These are phyloP conservation scores for Apiospora koreana DNA, from an alignment of 2,329 filamentous ascomycete genomes.

Conservation along the genomic window DNA sequence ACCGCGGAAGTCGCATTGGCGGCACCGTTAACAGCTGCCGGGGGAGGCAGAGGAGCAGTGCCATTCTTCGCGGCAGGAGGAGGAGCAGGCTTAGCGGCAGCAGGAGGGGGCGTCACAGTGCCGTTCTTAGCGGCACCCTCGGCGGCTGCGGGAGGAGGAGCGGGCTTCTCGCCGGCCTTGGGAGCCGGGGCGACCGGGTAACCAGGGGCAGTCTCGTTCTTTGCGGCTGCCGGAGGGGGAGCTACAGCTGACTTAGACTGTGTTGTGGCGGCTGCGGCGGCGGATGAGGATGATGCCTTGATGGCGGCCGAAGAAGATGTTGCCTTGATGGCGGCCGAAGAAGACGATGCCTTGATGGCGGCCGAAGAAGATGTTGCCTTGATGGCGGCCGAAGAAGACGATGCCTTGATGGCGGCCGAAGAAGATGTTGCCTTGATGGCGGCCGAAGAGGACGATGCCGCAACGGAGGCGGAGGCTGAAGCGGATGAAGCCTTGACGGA, in stretches of 20 bases:
- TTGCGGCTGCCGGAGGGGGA: background rate
- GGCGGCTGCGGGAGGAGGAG: background rate
- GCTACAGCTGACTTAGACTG: background rate
- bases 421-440: background rate
- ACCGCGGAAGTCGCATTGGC: background rate
- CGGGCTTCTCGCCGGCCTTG: no score
- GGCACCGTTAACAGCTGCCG: background rate
- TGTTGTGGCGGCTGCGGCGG: background rate
- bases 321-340: background rate
- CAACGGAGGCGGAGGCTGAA: background rate
- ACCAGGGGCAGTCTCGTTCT: background rate
- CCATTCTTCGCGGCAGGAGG: background rate
- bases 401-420: background rate
- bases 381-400: background rate
- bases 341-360: background rate
- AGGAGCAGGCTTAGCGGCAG: background rate
- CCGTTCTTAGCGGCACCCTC: background rate
- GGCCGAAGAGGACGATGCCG: background rate
- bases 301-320: background rate
- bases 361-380: background rate
- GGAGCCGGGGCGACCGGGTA: no score
- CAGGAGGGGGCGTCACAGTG: background rate
- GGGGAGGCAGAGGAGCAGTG: constrained; percentile 7
- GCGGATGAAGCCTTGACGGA: background rate
- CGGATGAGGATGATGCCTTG: background rate